A percentile compares a stretch with the other conserved stretches of the same genome.
Evolutionary conservation across 139 green algal species (phyloP).

Genomic region (Ettlia oleoabundans): DNA sequence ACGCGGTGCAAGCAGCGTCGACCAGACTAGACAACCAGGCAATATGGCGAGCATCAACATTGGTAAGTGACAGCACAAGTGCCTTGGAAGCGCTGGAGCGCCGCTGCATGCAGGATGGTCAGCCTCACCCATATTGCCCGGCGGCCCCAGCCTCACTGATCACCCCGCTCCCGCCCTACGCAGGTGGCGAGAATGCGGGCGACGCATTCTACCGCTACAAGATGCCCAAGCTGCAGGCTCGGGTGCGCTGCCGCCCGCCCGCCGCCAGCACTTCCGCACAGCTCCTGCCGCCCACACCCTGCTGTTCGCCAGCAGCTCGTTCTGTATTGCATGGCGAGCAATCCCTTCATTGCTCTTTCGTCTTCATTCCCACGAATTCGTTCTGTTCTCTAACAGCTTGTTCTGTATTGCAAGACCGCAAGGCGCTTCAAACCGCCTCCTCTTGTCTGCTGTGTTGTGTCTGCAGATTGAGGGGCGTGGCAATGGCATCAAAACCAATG

Average conservation of each 20-base stretch:
- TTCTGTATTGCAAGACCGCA: too few species aligned
- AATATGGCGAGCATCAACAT: constrained; percentile 45
- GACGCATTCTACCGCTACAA: constrained; percentile 98
- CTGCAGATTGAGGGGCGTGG: constrained; percentile 94
- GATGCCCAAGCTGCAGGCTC: constrained; percentile 94
- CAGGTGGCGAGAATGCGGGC: constrained; percentile 86
- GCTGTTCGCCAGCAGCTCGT: too few species aligned
- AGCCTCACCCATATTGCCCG: too few species aligned
- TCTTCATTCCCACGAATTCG: too few species aligned
- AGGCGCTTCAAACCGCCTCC: too few species aligned
- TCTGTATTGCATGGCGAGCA: not conserved
- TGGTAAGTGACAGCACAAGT: not conserved
- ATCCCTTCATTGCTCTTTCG: not conserved
- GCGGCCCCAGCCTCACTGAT: too few species aligned
- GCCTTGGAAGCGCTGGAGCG: too few species aligned
- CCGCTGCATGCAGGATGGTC: too few species aligned
- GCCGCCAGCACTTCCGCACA: too few species aligned
- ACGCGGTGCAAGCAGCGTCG: not conserved
- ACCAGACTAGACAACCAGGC: not conserved
- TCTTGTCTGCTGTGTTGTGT: not conserved
- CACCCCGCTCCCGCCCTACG: not conserved
- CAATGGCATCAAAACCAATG: constrained; percentile 99
- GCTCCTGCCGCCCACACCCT: too few species aligned
- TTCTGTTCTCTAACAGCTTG: too few species aligned
- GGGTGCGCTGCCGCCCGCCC: constrained; percentile 69